Percentiles rank a stretch among this genome's conserved stretches.
These are phyloP conservation scores for Trametes villosa DNA, from an alignment of 768 basidiomycete species.

Conservation along the genomic window DNA sequence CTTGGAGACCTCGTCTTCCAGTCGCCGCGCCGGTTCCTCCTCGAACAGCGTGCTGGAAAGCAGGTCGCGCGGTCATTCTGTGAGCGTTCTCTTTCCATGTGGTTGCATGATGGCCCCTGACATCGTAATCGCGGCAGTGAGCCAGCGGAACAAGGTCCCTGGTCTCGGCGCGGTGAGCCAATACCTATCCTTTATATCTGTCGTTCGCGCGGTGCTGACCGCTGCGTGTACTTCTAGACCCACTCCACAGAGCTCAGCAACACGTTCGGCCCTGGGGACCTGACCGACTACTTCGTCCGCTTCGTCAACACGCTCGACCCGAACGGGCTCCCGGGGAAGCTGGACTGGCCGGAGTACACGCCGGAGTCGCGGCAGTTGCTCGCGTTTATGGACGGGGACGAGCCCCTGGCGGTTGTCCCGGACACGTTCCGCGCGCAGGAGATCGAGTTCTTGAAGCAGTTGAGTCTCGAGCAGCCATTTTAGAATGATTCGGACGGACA, in stretches of 20 bases:
- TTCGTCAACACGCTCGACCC: constrained; percentile 47
- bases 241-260: constrained; percentile 50
- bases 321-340: constrained; percentile 34
- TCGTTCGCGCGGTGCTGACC: not conserved
- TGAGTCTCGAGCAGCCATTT: not conserved
- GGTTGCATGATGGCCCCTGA: not conserved
- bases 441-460: not conserved
- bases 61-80: constrained; percentile 42
- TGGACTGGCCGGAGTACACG: constrained; percentile 50
- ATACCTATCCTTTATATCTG: not conserved
- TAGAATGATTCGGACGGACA: too few species aligned
- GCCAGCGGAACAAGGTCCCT: constrained; percentile 3
- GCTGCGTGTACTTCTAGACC: constrained; percentile 32
- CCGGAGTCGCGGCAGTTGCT: not conserved
- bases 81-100: constrained; percentile 22
- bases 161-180: constrained; percentile 9
- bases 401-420: constrained; percentile 38
- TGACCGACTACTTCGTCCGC: constrained; percentile 50
- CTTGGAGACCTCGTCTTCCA: constrained; percentile 43
- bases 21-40: constrained; percentile 40
- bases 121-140: not conserved
- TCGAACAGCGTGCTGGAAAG: constrained; percentile 35
- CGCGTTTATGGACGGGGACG: constrained; percentile 35
- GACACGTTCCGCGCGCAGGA: constrained; percentile 10
- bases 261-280: constrained; percentile 46